Base-by-base conservation (phyloP, 257 asterid species). In the Solanum infundibuliforme region DNA sequence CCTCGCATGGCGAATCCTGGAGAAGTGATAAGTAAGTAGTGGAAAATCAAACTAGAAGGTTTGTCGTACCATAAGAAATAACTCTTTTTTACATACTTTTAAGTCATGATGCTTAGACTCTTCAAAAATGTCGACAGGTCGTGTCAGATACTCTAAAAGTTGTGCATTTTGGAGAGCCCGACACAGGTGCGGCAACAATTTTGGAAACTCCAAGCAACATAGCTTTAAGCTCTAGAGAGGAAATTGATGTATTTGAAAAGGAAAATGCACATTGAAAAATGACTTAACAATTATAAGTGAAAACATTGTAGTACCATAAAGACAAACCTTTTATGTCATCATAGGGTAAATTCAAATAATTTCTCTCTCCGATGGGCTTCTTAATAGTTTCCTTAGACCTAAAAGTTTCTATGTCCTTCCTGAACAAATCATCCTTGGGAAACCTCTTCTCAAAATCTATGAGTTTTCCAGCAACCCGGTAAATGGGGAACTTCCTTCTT, bases 401-500 rank as follows among this genome's bases (percentile, higher is more conserved):
- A 88, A 62, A 91, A 23, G 93, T 16, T 21, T 88, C 88, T 68
- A 92, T 86, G 73, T 84, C 87, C 79, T 88, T 85, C 55, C 85
- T 48, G 4, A 90, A 86, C 4, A 66, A 83, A 83, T 90, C 92
- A 88, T 91, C 83, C 89, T 92, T 91, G 58, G 96, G 95, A 72
- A 93, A 93, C 90, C 86, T 93, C 92, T 92, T 95, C 93, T 95
- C 98, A 74, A 94, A 93, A 89, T 94, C 98, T 32, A 94, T 39
- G 83, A 93, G 87, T 86, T 86, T 95, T 60, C 98, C 98, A 68
- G 97, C 95, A 87, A 95, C 95, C 12, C 88, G 88, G 84, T 93
- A 94, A 74, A 94, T 68, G 0, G 97, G 97, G 90, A 91, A 90
- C 36, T 91, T 93, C 69, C 94, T 92, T 86, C 95, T 92, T 87